These are phyloP conservation scores for Nakazawaea pomicola DNA, from an alignment of 805 yeast species.

Conservation along the genomic window DNA sequence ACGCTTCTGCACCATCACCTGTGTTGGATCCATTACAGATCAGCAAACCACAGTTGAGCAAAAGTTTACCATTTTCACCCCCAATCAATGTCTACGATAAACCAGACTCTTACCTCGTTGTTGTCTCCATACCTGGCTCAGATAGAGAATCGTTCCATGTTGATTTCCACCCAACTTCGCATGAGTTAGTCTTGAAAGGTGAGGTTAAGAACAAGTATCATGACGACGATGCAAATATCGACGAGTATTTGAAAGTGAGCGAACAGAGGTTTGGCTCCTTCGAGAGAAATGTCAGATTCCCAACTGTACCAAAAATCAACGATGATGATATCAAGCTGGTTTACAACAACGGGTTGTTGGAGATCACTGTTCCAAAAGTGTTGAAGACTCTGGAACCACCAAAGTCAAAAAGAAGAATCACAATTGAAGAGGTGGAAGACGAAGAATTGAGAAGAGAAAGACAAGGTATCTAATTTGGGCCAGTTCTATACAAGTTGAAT, in stretches of 20 bases:
- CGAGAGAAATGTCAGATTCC: conserved; percentile 53
- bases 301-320: conserved; percentile 44
- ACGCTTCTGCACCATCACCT: conserved; percentile 25
- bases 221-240: conserved; percentile 22
- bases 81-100: conserved; percentile 54
- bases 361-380: conserved; percentile 45
- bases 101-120: conserved; percentile 38
- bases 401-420: conserved; percentile 38
- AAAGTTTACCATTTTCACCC: conserved; percentile 49
- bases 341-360: conserved; percentile 49
- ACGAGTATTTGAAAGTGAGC: conserved; percentile 36
- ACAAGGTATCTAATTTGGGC: conserved; percentile 5
- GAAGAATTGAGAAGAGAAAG: conserved; percentile 31
- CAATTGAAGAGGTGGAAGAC: conserved; percentile 44
- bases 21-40: conserved; percentile 37
- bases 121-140: conserved; percentile 57
- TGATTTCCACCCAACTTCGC: conserved; percentile 54
- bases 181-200: conserved; percentile 50
- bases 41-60: conserved; percentile 37
- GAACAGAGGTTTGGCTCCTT: conserved; percentile 55
- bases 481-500: too few relatives aligned
- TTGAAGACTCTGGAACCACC: conserved; percentile 22
- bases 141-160: conserved; percentile 45
- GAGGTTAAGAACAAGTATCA: conserved; percentile 34
- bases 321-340: conserved; percentile 53